Evolutionary conservation across 305 asterid genomes (phyloP), one percentile per base, ranked within the genome.

Genomic region (Caryopteris hybrid): DNA sequence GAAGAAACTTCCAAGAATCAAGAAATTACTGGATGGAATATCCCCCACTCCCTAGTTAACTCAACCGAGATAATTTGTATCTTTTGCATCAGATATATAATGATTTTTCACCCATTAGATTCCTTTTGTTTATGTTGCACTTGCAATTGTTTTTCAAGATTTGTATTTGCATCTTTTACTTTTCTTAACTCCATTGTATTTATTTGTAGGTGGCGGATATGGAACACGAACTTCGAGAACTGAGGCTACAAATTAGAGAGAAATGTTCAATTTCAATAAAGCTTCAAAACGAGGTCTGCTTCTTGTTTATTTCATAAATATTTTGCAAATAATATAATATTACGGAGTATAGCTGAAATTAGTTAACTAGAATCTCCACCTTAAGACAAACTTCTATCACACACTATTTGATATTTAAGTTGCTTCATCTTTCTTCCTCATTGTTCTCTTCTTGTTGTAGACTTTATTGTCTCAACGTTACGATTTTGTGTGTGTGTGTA

Each of bases 201-300:
- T 55, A 42, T 70, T 61, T 82, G 76, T 69, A 94, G 99, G 97
- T 94, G 45, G 89, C 82, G 76, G 99, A 91, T 81, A 91, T 91
- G 99, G 96, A 94, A 74, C 89, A 88, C 53, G 98, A 94, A 75
- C 86, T 94, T 66, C 87, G 86, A 64, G 99, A 89, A 25, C 80
- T 94, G 70, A 85, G 96, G 76, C 72, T 83, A 70, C 96, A 86
- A 75, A 87, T 91, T 54, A 74, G 80, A 69, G 95, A 89, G 78
- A 94, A 91, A 80, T 76, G 88, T 65, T 74, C 86, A 31, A 54
- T 87, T 69, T 89, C 99, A 22, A 29, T 89, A 50, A 73, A 84
- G 77, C 95, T 94, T 75, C 93, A 86, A 65, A 84, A 83, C 53
- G 91, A 94, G 99, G 99, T 94, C 16, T 33, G 58, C 53, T 13